These are phyloP conservation scores for Sclerotinia minor DNA, from an alignment of 2,329 filamentous ascomycete species.

Conservation along the genomic window DNA sequence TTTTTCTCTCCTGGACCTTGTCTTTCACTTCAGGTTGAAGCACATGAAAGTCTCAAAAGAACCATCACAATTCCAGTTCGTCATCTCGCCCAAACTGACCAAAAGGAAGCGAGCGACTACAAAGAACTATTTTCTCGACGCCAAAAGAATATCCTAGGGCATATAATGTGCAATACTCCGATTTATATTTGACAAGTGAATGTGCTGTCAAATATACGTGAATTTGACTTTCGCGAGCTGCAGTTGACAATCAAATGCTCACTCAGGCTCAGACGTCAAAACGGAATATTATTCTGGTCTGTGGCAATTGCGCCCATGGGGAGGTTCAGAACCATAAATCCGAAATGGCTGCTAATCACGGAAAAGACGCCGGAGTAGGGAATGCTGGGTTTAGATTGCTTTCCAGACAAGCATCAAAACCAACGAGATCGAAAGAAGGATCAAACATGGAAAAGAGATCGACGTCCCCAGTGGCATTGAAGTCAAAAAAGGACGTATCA, in stretches of 20 bases:
- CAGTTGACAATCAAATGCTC: too few relatives aligned
- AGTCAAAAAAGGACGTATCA: constrained; percentile 31
- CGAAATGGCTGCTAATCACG: neutral
- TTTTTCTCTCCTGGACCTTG: too few relatives aligned
- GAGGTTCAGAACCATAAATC: too few relatives aligned
- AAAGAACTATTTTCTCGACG: neutral
- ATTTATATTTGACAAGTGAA: too few relatives aligned
- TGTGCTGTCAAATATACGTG: too few relatives aligned
- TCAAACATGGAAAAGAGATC: constrained; percentile 37
- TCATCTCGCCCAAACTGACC: neutral
- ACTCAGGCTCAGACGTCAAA: too few relatives aligned
- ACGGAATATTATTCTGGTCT: too few relatives aligned
- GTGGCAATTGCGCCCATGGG: neutral
- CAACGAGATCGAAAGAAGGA: constrained; percentile 34
- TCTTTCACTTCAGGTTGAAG: too few relatives aligned
- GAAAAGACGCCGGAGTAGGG: constrained; percentile 21
- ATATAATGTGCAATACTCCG: too few relatives aligned
- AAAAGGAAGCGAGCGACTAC: too few relatives aligned
- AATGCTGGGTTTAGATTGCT: constrained; percentile 32
- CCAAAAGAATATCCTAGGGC: too few relatives aligned
- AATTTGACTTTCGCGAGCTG: too few relatives aligned
- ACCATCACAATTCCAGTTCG: neutral
- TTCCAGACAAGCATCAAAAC: constrained; percentile 34
- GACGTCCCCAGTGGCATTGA: constrained; percentile 27
- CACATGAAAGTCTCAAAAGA: neutral